Percentiles rank a stretch among this genome's conserved stretches.
These are phyloP conservation scores for Ilyonectria destructans DNA, from an alignment of 2,329 filamentous ascomycete species.

Conservation along the genomic window DNA sequence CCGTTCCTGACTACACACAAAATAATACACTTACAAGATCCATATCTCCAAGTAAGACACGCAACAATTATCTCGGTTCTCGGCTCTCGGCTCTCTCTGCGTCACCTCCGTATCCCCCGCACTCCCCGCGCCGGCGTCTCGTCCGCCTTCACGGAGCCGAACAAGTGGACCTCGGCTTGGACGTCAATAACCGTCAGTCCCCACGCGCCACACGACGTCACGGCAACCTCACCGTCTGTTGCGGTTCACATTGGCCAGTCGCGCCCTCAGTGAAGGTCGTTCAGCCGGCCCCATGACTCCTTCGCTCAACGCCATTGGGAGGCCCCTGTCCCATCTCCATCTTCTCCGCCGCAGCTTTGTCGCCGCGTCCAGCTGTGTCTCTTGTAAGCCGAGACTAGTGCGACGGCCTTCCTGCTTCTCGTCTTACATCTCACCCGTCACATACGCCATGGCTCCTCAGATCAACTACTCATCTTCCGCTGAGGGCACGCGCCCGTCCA, in stretches of 20 bases:
- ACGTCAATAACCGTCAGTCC: constrained; percentile 1
- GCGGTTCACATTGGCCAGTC: constrained; percentile 35
- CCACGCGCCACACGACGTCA: constrained; percentile 33
- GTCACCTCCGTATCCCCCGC: constrained; percentile 14
- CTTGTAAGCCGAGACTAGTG: constrained; percentile 16
- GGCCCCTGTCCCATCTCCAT: constrained; percentile 27
- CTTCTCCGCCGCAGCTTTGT: constrained; percentile 20
- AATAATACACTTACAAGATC: not conserved
- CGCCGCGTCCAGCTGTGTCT: constrained; percentile 3
- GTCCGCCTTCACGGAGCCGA: constrained; percentile 29
- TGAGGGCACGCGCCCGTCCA: constrained; percentile 47
- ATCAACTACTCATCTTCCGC: constrained; percentile 33
- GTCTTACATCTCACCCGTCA: not conserved
- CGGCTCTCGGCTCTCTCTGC: constrained; percentile 1
- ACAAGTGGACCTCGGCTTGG: constrained; percentile 46
- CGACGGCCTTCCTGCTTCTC: constrained; percentile 4
- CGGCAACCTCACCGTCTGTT: constrained; percentile 22
- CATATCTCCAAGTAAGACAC: not conserved
- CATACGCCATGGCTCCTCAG: constrained; percentile 37
- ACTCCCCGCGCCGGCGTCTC: constrained; percentile 24
- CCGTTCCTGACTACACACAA: no score
- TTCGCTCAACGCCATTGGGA: constrained; percentile 33
- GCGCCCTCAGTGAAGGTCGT: not conserved
- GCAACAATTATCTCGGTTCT: not conserved
- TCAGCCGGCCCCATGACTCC: constrained; percentile 36